Percentiles rank a stretch among this genome's conserved stretches.
phyloP scores from a whole-genome alignment of 2,329 filamentous ascomycete species.

The Chaetomiaceae sp. region DNA sequence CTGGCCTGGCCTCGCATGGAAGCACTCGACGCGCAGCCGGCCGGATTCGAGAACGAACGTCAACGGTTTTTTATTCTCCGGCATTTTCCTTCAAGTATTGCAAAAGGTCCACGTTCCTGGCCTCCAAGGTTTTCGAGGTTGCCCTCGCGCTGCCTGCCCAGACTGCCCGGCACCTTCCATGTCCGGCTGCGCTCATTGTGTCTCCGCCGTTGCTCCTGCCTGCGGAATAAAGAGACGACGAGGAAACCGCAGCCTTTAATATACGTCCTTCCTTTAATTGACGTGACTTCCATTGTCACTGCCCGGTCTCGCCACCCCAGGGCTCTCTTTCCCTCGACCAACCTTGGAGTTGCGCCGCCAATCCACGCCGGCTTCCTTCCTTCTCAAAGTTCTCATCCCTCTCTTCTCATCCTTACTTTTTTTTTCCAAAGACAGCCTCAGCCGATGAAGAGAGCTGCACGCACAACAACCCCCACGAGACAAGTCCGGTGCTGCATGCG shows the following conservation, averaged over 20 bases:
- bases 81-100: constrained; percentile 1
- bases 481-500: constrained; percentile 6
- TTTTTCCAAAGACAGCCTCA: constrained; percentile 2
- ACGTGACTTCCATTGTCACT: constrained; percentile 22
- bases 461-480: constrained; percentile 7
- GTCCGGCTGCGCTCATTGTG: constrained; percentile 28
- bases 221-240: constrained; percentile 26
- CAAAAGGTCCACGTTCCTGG: constrained; percentile 3
- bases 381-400: no score
- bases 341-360: constrained; percentile 4
- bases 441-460: not conserved
- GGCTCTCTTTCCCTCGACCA: constrained; percentile 7
- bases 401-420: constrained; percentile 18
- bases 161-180: constrained; percentile 24
- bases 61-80: constrained; percentile 10
- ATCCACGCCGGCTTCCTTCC: constrained; percentile 13
- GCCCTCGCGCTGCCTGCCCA: not conserved
- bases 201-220: constrained; percentile 22
- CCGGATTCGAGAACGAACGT: constrained; percentile 9
- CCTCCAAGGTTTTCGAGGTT: not conserved
- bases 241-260: constrained; percentile 21
- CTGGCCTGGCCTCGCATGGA: constrained; percentile 20
- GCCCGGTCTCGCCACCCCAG: constrained; percentile 23
- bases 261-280: constrained; percentile 25
- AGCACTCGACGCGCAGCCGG: constrained; percentile 17